These are phyloP conservation scores for Oryza rufipogon DNA, from an alignment of 176 grass and related monocot species.

Conservation along the genomic window DNA sequence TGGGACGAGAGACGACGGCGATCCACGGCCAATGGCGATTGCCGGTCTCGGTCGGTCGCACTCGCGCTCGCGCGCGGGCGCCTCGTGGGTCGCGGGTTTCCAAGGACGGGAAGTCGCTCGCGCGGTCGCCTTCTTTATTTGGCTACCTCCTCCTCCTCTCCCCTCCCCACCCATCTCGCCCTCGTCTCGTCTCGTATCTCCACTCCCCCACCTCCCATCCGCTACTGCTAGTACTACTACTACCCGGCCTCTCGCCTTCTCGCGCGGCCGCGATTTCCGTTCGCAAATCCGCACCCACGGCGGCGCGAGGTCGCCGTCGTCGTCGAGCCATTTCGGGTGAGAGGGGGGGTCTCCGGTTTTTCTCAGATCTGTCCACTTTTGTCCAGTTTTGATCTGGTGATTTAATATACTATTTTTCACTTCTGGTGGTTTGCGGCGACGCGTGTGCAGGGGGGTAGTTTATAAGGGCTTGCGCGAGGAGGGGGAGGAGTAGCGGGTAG, in stretches of 20 bases:
- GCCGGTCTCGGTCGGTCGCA: too few species aligned
- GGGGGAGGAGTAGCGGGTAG: neutral
- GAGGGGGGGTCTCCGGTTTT: neutral
- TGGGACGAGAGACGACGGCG: constrained; percentile 32
- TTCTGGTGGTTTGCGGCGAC: neutral
- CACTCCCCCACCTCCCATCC: neutral
- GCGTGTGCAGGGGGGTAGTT: neutral
- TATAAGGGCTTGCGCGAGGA: neutral
- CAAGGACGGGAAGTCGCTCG: constrained; percentile 34
- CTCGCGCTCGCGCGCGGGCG: too few species aligned
- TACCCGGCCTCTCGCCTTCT: too few species aligned
- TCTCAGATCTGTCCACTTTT: constrained; percentile 46
- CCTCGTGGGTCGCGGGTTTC: neutral
- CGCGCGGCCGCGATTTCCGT: too few species aligned
- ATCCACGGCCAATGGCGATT: constrained; percentile 31
- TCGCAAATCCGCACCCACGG: constrained; percentile 19
- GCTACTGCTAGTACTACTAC: too few species aligned
- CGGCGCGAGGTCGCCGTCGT: too few species aligned
- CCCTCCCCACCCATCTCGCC: too few species aligned
- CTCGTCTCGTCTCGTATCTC: neutral
- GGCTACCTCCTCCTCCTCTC: constrained; percentile 32
- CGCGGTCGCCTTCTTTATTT: constrained; percentile 36
- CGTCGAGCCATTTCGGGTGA: constrained; percentile 36
- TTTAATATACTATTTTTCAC: neutral
- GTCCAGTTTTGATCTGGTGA: neutral